A percentile compares a stretch with the other conserved stretches of the same genome.
Conservation (phyloP, 805 yeast genomes). For the Metschnikowia corniflorae region DNA sequence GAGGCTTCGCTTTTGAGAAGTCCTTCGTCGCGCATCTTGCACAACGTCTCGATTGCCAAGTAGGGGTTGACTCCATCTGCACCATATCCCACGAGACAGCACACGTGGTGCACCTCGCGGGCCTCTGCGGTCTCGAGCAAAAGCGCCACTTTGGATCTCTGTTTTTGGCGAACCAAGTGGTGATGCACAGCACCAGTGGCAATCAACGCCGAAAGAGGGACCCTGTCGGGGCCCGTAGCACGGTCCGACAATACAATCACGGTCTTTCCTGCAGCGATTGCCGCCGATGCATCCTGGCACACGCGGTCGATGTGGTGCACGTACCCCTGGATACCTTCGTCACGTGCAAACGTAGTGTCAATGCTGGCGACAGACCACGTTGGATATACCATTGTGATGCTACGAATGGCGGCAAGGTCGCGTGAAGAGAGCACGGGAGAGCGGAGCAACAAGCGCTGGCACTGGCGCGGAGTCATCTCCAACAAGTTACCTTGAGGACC, state of each 20-base stretch:
- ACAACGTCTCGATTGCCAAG: constrained; percentile 83
- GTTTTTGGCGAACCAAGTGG: constrained; percentile 91
- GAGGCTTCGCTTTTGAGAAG: constrained; percentile 55
- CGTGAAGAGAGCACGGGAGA: constrained; percentile 77
- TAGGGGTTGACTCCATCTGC: constrained; percentile 96
- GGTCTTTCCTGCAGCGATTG: constrained; percentile 72
- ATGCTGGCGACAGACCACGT: constrained; percentile 79
- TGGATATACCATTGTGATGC: constrained; percentile 74
- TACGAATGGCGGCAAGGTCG: constrained; percentile 71
- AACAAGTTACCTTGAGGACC: constrained; percentile 98
- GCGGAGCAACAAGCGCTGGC: constrained; percentile 77
- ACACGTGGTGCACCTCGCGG: constrained; percentile 93
- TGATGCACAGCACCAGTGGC: constrained; percentile 98
- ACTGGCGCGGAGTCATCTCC: constrained; percentile 89
- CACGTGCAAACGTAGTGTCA: constrained; percentile 83
- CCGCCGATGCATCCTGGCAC: constrained; percentile 81
- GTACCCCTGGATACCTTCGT: constrained; percentile 85
- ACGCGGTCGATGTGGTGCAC: constrained; percentile 79
- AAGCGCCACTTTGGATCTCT: constrained; percentile 91
- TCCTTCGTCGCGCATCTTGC: constrained; percentile 79
- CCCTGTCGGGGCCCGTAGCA: constrained; percentile 52
- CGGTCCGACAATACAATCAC: constrained; percentile 77
- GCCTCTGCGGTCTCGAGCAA: constrained; percentile 95
- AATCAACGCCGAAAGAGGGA: constrained; percentile 80
- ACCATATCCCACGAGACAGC: constrained; percentile 94